phyloP scores from a whole-genome alignment of 2,329 filamentous ascomycete genomes.

The Aschersonia sp. region DNA sequence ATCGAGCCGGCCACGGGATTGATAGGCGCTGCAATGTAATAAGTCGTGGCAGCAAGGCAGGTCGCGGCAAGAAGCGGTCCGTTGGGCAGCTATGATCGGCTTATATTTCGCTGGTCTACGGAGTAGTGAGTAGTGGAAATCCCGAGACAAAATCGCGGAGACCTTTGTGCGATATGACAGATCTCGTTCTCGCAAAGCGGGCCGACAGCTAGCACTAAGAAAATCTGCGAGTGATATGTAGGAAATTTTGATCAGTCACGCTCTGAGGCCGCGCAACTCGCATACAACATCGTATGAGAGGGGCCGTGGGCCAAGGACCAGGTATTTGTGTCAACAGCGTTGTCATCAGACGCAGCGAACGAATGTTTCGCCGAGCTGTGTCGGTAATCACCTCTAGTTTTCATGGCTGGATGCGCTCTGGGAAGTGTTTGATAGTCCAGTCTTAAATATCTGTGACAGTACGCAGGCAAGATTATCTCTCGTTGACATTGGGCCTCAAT shows the following conservation, averaged over 20 bases:
- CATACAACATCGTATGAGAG: constrained; percentile 18
- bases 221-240: constrained; percentile 25
- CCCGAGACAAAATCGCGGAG: constrained; percentile 16
- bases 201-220: constrained; percentile 11
- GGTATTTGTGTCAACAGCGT: constrained; percentile 10
- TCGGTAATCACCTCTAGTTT: constrained; percentile 10
- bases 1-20: constrained; percentile 31
- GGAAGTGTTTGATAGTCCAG: constrained; percentile 4
- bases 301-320: constrained; percentile 13
- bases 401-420: not conserved
- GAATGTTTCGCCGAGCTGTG: constrained; percentile 7
- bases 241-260: constrained; percentile 7
- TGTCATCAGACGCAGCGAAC: constrained; percentile 13
- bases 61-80: constrained; percentile 36
- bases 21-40: constrained; percentile 37
- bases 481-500: not conserved
- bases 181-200: constrained; percentile 14
- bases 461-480: constrained; percentile 5
- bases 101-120: constrained; percentile 12
- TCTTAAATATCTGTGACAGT: constrained; percentile 8
- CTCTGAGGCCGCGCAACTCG: constrained; percentile 17
- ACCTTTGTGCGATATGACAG: constrained; percentile 16
- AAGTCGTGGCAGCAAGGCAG: constrained; percentile 31
- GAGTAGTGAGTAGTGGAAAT: constrained; percentile 18
- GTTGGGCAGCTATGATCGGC: constrained; percentile 35